phyloP scores from a whole-genome alignment of 2,329 filamentous ascomycete species.

The Calonectria hongkongensis region DNA sequence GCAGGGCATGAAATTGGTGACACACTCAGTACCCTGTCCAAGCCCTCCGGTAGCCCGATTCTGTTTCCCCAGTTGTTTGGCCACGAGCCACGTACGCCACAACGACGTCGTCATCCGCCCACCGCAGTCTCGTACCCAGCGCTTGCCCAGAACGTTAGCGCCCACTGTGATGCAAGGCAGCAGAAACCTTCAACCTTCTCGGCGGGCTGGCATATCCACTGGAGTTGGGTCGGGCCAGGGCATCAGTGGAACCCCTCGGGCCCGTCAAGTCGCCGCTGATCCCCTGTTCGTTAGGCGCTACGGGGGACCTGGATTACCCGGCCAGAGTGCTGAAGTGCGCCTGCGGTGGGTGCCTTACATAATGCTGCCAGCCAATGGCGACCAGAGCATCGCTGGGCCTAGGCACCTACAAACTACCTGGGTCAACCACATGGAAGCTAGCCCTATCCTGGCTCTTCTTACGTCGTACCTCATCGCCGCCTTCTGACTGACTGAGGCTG shows the following conservation, averaged over 20 bases:
- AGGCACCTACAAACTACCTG: slow-evolving; percentile 26
- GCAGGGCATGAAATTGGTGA: neutral
- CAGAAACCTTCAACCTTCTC: slow-evolving; percentile 24
- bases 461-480: slow-evolving; percentile 48
- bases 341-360: slow-evolving; percentile 26
- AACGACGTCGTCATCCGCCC: slow-evolving; percentile 50
- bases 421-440: slow-evolving; percentile 43
- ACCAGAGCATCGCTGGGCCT: slow-evolving; percentile 26
- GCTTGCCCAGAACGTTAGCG: slow-evolving; percentile 29
- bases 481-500: slow-evolving; percentile 50
- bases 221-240: slow-evolving; percentile 28
- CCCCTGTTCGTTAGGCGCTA: slow-evolving; percentile 27
- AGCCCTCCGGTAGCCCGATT: slow-evolving; percentile 35
- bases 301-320: slow-evolving; percentile 29
- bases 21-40: slow-evolving; percentile 34
- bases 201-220: slow-evolving; percentile 22
- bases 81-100: slow-evolving; percentile 55
- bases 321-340: slow-evolving; percentile 19
- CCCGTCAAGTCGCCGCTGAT: slow-evolving; percentile 16
- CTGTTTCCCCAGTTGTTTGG: slow-evolving; percentile 31
- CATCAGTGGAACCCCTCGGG: slow-evolving; percentile 27
- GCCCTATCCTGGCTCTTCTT: slow-evolving; percentile 46
- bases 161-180: slow-evolving; percentile 40
- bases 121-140: slow-evolving; percentile 12
- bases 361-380: slow-evolving; percentile 27